Evolutionary conservation across 805 yeast species (phyloP).

Genomic region (Candida tallmaniae): DNA sequence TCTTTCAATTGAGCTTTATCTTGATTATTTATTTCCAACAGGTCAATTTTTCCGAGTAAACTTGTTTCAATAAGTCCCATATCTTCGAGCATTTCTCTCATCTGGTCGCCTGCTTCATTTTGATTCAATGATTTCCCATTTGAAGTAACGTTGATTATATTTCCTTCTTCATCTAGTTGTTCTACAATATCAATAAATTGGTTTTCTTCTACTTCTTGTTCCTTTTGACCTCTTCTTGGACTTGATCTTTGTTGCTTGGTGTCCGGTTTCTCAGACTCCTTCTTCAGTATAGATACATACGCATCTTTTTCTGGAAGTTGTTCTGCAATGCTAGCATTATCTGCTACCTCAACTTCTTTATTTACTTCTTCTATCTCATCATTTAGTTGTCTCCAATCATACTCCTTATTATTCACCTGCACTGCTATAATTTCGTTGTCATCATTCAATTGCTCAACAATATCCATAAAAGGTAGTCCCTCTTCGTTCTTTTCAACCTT

Average conservation of each 20-base stretch:
- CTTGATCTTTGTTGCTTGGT: too few relatives aligned
- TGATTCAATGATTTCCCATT: conserved; percentile 2
- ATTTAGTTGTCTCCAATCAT: background rate
- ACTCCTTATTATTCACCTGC: conserved; percentile 27
- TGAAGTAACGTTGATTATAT: conserved; percentile 40
- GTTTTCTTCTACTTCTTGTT: background rate
- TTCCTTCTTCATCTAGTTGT: conserved; percentile 74
- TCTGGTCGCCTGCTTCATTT: conserved; percentile 13
- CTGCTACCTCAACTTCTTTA: background rate
- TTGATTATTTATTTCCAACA: conserved; percentile 20
- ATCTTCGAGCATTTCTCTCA: conserved; percentile 29
- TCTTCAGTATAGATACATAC: too few relatives aligned
- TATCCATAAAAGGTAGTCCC: conserved; percentile 59
- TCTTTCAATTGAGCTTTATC: conserved; percentile 25
- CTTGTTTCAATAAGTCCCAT: conserved; percentile 24
- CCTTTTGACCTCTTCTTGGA: too few relatives aligned
- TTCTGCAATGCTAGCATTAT: background rate
- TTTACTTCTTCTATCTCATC: background rate
- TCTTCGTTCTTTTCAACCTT: conserved; percentile 38
- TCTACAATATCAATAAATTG: conserved; percentile 74
- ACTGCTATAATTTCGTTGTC: conserved; percentile 62
- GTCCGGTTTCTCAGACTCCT: too few relatives aligned
- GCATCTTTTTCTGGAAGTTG: background rate
- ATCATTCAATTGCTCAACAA: conserved; percentile 74
- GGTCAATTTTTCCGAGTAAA: conserved; percentile 19